phyloP scores from a whole-genome alignment of 2,329 filamentous ascomycete genomes.

The Colletotrichum coccodes region DNA sequence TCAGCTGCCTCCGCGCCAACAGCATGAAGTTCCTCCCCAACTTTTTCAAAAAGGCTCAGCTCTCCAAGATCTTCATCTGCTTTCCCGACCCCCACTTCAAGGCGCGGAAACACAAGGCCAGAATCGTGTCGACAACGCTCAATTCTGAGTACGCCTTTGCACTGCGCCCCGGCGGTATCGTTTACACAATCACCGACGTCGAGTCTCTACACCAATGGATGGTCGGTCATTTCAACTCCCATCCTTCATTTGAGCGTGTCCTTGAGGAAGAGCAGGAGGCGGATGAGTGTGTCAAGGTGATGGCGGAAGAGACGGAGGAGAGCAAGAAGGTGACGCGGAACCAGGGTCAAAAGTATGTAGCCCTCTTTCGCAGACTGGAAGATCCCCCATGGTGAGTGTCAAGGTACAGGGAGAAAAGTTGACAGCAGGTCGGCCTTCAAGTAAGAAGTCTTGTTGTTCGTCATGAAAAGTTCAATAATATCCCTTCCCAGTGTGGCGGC shows the following conservation, averaged over 20 bases:
- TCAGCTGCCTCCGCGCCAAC: slow-evolving; percentile 89
- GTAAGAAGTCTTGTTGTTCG: background rate
- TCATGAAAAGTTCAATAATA: background rate
- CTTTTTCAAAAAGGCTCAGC: slow-evolving; percentile 85
- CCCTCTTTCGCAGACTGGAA: slow-evolving; percentile 82
- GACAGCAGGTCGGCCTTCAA: background rate
- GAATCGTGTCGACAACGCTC: slow-evolving; percentile 89
- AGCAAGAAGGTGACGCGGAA: slow-evolving; percentile 96
- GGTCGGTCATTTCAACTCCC: slow-evolving; percentile 82
- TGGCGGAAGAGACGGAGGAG: slow-evolving; percentile 91
- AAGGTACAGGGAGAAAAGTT: background rate
- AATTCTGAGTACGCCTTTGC: slow-evolving; percentile 95
- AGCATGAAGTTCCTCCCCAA: slow-evolving; percentile 99
- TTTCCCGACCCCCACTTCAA: slow-evolving; percentile 99
- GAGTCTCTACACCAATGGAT: slow-evolving; percentile 95
- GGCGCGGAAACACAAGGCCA: slow-evolving; percentile 93
- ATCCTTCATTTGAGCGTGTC: slow-evolving; percentile 83
- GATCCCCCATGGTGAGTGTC: slow-evolving; percentile 78
- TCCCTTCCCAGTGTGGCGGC: background rate
- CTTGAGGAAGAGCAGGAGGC: slow-evolving; percentile 72
- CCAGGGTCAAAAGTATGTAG: slow-evolving; percentile 89
- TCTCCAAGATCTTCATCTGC: slow-evolving; percentile 95
- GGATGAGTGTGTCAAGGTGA: slow-evolving; percentile 78
- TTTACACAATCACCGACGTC: slow-evolving; percentile 98
- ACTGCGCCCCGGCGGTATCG: slow-evolving; percentile 81